These are phyloP conservation scores for Annona squamosa DNA, from an alignment of 164 flowering plant genomes.

Conservation along the genomic window DNA sequence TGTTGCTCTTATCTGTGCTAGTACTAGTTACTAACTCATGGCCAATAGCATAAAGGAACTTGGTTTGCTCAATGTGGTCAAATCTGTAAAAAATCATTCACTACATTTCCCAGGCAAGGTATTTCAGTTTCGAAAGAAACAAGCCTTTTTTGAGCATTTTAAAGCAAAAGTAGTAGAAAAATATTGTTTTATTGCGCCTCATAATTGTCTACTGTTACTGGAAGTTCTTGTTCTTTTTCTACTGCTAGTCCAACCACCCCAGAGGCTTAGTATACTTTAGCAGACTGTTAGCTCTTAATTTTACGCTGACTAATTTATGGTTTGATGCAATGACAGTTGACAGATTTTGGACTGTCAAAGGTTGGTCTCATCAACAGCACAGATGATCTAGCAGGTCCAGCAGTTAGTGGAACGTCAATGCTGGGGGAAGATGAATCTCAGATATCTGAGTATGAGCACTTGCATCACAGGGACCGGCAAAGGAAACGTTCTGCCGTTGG, in stretches of 20 bases:
- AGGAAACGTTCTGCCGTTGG: conserved; percentile 98
- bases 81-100: neutral
- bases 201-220: too few relatives aligned
- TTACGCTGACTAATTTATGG: neutral
- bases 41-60: neutral
- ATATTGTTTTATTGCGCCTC: too few relatives aligned
- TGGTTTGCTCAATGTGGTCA: neutral
- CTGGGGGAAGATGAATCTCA: conserved; percentile 66
- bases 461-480: conserved; percentile 57
- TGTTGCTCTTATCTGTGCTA: neutral
- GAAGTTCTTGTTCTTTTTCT: too few relatives aligned
- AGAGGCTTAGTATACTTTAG: too few relatives aligned
- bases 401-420: conserved; percentile 77
- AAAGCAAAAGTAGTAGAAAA: too few relatives aligned
- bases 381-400: conserved; percentile 97
- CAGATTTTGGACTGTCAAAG: conserved; percentile 98
- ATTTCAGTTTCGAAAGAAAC: too few relatives aligned
- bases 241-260: too few relatives aligned
- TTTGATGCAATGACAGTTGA: conserved; percentile 53
- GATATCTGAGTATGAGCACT: conserved; percentile 41
- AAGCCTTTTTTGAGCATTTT: too few relatives aligned
- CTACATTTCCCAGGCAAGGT: too few relatives aligned
- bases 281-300: neutral
- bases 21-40: neutral
- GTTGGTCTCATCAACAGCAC: conserved; percentile 99